Evolutionary conservation across 2,329 filamentous ascomycete species (phyloP).

Genomic region (Fusarium subglutinans): DNA sequence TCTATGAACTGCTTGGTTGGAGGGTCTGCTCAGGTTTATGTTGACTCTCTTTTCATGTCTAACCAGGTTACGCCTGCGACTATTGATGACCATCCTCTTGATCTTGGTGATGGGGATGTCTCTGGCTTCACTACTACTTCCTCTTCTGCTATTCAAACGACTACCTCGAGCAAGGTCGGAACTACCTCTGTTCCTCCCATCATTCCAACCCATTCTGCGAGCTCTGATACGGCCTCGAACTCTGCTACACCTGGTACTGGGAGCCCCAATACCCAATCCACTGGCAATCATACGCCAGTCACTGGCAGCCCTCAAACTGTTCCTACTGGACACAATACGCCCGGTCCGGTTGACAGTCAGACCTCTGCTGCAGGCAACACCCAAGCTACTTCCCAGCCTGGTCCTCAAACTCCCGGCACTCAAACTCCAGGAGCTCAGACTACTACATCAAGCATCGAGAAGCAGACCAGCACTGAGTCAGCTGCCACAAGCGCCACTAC

Average conservation of each 20-base stretch:
- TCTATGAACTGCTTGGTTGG: background rate
- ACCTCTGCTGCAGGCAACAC: background rate
- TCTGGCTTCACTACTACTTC: background rate
- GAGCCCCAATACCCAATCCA: background rate
- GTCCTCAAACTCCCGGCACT: background rate
- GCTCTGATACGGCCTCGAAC: rapidly evolving
- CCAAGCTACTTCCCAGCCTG: background rate
- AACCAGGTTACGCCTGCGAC: conserved; percentile 25
- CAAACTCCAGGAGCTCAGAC: background rate
- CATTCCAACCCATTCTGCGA: background rate
- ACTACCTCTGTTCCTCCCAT: background rate
- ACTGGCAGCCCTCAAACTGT: background rate
- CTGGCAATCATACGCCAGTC: background rate
- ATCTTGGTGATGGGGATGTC: background rate
- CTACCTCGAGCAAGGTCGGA: background rate
- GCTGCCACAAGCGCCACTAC: background rate
- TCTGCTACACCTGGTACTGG: background rate
- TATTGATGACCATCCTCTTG: conserved; percentile 15
- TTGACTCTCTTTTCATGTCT: conserved; percentile 33
- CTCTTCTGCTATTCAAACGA: background rate
- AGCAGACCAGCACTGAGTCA: background rate
- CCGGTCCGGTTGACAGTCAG: background rate
- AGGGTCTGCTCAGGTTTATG: conserved; percentile 5
- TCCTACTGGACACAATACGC: rapidly evolving
- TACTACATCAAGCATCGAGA: background rate